Evolutionary conservation across 2,329 filamentous ascomycete species (phyloP), one percentile per base, ranked within the genome.

Genomic region (Fusarium newnesense): DNA sequence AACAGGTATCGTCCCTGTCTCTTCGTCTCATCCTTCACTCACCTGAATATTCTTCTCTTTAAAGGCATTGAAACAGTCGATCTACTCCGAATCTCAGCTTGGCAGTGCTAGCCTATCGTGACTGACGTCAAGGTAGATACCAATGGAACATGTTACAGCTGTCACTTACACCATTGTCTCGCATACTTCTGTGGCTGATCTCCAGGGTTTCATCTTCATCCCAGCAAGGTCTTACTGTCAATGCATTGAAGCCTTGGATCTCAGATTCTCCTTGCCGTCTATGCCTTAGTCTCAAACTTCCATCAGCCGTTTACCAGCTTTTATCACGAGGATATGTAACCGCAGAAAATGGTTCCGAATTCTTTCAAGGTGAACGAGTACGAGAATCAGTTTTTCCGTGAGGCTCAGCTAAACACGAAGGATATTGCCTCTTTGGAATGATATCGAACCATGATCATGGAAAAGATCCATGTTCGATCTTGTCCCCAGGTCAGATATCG

Each of bases 131-230:
- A 60, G 49, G 40, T 28, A 44, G 36, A 60, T 46, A 34, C 16
- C 18, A 49, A 34, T 60, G 63, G 63, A 58, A 66, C 58, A 59
- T 43, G 36, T 47, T 69, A 40, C 68, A 62, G 43, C 37, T 64
- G 56, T 61, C 44, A 69, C 63, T 69, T 61, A 53, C 53, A 72
- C 64, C 47, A 56, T 52, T 60, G 68, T 74, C 68, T 74, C 68
- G 57, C 64, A 65, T 74, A 39, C 47, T 72, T 74, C 49, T 60
- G 60, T 70, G 64, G 68, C 71, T 64, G 30, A 58, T 49, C 44
- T 69, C 32, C n/a, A 24, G 46, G 28, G 75, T 76, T 77, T 77
- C 72, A 75, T 72, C 50, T 72, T 72, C 65, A 57, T 70, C 74
- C 66, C 64, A 63, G 69, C 58, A 72, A 62, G 66, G 64, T 56